phyloP scores from a whole-genome alignment of 2,329 filamentous ascomycete species.

The Epichloe sibirici region DNA sequence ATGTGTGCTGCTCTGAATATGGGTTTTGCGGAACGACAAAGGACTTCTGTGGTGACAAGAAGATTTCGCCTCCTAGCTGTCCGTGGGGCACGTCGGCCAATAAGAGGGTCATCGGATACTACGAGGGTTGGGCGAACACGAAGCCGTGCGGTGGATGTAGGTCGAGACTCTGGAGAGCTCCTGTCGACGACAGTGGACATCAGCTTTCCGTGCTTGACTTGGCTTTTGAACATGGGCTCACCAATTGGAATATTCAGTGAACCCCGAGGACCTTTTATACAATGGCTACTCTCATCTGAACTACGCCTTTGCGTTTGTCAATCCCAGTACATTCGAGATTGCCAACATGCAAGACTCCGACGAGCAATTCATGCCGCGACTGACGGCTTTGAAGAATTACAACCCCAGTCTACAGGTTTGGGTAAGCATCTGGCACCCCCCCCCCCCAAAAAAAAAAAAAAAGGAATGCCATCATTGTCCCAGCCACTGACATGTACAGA shows the following conservation, averaged over 20 bases:
- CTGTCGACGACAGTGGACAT: slow-evolving; percentile 5
- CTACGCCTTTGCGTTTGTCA: slow-evolving; percentile 19
- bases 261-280: slow-evolving; percentile 15
- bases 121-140: slow-evolving; percentile 15
- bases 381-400: not conserved
- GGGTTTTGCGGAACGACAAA: slow-evolving; percentile 3
- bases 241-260: not conserved
- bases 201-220: too few relatives aligned
- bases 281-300: slow-evolving; percentile 20
- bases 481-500: not conserved
- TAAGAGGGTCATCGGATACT: slow-evolving; percentile 19
- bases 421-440: not conserved
- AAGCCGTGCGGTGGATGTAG: too few relatives aligned
- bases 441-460: too few relatives aligned
- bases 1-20: slow-evolving; percentile 22
- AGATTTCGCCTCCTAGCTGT: slow-evolving; percentile 7
- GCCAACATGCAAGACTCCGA: not conserved
- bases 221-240: too few relatives aligned
- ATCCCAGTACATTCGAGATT: not conserved
- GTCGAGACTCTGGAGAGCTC: not conserved
- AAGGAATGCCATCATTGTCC: slow-evolving; percentile 10
- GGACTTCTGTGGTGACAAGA: slow-evolving; percentile 22
- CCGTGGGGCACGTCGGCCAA: slow-evolving; percentile 1
- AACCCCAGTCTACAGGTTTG: not conserved
- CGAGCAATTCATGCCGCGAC: too few relatives aligned